Evolutionary conservation across 2,329 filamentous ascomycete species (phyloP).

Genomic region (Dactylellina drechsleri): DNA sequence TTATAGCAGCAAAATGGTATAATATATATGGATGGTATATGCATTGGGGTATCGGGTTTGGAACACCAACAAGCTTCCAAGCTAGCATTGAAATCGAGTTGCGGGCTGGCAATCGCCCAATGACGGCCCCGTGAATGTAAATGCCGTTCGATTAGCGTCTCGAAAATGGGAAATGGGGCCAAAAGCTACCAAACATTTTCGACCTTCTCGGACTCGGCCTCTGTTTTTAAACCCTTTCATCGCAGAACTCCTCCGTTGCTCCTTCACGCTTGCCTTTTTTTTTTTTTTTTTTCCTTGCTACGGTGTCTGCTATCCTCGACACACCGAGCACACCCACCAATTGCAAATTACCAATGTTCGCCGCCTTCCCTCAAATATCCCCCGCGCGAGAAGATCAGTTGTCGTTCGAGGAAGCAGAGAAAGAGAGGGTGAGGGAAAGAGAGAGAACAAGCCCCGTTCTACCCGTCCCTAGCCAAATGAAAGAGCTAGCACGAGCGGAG

Average conservation of each 20-base stretch:
- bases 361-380: constrained; percentile 38
- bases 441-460: constrained; percentile 25
- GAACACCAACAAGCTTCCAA: constrained; percentile 19
- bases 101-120: constrained; percentile 18
- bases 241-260: constrained; percentile 54
- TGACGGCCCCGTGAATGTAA: constrained; percentile 23
- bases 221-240: constrained; percentile 40
- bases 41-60: constrained; percentile 27
- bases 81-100: not conserved
- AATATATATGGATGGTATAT: constrained; percentile 8
- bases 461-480: constrained; percentile 44
- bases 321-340: constrained; percentile 32
- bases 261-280: constrained; percentile 37
- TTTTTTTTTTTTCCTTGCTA: constrained; percentile 26
- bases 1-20: not conserved
- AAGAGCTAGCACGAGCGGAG: constrained; percentile 5
- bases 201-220: constrained; percentile 32
- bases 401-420: constrained; percentile 13
- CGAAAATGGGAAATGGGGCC: constrained; percentile 11
- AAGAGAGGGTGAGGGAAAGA: no score
- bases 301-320: constrained; percentile 33
- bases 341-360: constrained; percentile 28
- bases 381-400: constrained; percentile 38
- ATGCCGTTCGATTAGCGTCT: constrained; percentile 18
- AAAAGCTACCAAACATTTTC: constrained; percentile 4